Percentiles rank a stretch among this genome's conserved stretches.
These are phyloP conservation scores for Begonia loranthoides DNA, from an alignment of 306 rosid species.

Conservation along the genomic window DNA sequence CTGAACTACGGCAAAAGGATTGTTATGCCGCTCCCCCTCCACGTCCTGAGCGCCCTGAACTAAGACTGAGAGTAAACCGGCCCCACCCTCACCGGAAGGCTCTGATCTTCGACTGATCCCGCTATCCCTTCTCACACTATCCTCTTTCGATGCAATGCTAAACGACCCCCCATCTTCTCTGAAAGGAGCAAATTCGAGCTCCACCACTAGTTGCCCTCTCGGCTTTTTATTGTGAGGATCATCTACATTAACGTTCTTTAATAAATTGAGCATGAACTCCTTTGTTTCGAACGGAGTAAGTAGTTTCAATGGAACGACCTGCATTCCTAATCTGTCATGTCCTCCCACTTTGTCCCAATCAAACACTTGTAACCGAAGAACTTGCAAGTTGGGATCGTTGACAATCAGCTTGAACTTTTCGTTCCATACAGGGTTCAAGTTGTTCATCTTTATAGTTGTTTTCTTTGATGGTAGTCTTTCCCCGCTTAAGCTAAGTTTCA, in stretches of 20 bases:
- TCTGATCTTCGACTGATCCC: slow-evolving; percentile 15
- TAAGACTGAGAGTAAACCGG: slow-evolving; percentile 60
- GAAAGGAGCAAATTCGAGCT: slow-evolving; percentile 65
- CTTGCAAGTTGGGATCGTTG: slow-evolving; percentile 74
- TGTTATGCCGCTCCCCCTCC: slow-evolving; percentile 72
- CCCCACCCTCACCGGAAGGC: slow-evolving; percentile 36
- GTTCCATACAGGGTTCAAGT: slow-evolving; percentile 89
- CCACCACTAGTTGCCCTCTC: slow-evolving; percentile 64
- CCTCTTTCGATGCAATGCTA: slow-evolving; percentile 16
- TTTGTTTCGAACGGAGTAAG: slow-evolving; percentile 45
- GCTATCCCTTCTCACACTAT: slow-evolving; percentile 25
- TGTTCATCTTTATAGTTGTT: slow-evolving; percentile 64
- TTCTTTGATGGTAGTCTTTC: slow-evolving; percentile 63
- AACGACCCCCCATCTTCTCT: slow-evolving; percentile 44
- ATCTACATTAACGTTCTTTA: slow-evolving; percentile 47
- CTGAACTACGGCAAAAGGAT: slow-evolving; percentile 56
- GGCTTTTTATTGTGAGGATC: slow-evolving; percentile 51
- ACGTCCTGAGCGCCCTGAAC: slow-evolving; percentile 66
- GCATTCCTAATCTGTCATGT: slow-evolving; percentile 84
- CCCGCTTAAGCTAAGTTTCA: slow-evolving; percentile 59
- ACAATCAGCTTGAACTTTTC: slow-evolving; percentile 85
- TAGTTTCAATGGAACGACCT: slow-evolving; percentile 55
- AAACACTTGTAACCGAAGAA: slow-evolving; percentile 71
- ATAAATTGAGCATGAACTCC: slow-evolving; percentile 57
- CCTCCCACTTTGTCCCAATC: slow-evolving; percentile 99